These are phyloP conservation scores for Aspergillus coremiiformis DNA, from an alignment of 495 filamentous ascomycete genomes.

Conservation along the genomic window DNA sequence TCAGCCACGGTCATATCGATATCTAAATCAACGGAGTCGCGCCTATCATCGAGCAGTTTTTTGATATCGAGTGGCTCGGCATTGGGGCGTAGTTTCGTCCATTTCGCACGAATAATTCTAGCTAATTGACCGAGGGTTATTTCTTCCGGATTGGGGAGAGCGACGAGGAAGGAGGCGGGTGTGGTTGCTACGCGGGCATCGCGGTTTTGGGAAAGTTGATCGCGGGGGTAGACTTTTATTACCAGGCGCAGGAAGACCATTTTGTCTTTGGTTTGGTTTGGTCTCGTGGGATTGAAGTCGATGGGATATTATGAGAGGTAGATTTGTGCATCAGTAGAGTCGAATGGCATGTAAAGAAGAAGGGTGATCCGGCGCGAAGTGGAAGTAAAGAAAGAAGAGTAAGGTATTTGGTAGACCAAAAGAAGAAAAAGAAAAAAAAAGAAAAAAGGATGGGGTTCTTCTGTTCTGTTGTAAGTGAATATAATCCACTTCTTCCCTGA, in stretches of 20 bases:
- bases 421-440: not conserved
- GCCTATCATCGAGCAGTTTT: constrained; percentile 31
- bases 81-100: constrained; percentile 27
- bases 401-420: too few species aligned
- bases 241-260: constrained; percentile 35
- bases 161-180: constrained; percentile 26
- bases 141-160: constrained; percentile 25
- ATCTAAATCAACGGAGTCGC: constrained; percentile 27
- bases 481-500: too few species aligned
- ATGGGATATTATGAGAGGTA: not conserved
- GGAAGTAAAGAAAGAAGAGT: not conserved
- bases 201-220: constrained; percentile 14
- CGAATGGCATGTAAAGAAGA: too few species aligned
- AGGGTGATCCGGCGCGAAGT: not conserved
- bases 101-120: constrained; percentile 29
- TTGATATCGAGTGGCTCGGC: constrained; percentile 31
- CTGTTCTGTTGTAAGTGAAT: too few species aligned
- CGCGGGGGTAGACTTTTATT: constrained; percentile 30
- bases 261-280: constrained; percentile 8
- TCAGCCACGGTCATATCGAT: constrained; percentile 31
- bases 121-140: constrained; percentile 26
- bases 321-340: too few species aligned
- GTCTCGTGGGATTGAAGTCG: not conserved
- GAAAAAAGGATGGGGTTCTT: not conserved
- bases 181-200: constrained; percentile 4